Conservation (phyloP, 495 filamentous ascomycete genomes). For the Cercophora scortea region DNA sequence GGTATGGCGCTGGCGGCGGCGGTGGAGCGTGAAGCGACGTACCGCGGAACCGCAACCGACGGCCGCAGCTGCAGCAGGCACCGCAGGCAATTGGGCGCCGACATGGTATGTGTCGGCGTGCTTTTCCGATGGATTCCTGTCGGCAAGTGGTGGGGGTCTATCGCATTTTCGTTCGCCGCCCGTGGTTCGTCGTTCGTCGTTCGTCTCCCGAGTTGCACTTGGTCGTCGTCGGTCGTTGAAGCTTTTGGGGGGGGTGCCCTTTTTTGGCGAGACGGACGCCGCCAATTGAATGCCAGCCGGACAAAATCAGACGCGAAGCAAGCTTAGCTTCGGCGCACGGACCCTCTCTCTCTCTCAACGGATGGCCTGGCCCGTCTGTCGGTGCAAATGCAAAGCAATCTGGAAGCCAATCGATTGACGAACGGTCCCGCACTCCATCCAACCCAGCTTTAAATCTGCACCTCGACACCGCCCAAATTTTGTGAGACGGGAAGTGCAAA, state of each 20-base stretch:
- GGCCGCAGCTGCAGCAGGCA: slow-evolving; percentile 43
- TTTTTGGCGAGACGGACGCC: not conserved
- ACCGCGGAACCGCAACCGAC: slow-evolving; percentile 31
- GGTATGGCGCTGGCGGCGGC: not conserved
- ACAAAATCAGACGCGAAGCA: not conserved
- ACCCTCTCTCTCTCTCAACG: not conserved
- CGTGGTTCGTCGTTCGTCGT: not conserved
- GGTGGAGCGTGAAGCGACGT: not conserved
- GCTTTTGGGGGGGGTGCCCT: not conserved
- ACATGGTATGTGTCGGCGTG: slow-evolving; percentile 45
- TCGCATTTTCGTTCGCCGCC: slow-evolving; percentile 19
- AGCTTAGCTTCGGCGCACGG: slow-evolving; percentile 1
- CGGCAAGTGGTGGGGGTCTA: slow-evolving; percentile 6
- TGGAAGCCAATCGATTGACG: slow-evolving; percentile 6
- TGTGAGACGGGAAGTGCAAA: slow-evolving; percentile 5
- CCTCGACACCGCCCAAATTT: slow-evolving; percentile 25
- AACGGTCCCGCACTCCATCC: slow-evolving; percentile 5
- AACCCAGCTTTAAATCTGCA: slow-evolving; percentile 10
- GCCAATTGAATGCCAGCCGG: not conserved
- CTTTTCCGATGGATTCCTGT: slow-evolving; percentile 6
- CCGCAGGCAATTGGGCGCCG: slow-evolving; percentile 59
- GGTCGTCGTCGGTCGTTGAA: not conserved
- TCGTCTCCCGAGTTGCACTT: slow-evolving; percentile 15
- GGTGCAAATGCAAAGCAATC: too few relatives aligned
- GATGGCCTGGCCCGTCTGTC: not conserved